phyloP scores from a whole-genome alignment of 805 yeast genomes.

The Yamadazyma olivae region DNA sequence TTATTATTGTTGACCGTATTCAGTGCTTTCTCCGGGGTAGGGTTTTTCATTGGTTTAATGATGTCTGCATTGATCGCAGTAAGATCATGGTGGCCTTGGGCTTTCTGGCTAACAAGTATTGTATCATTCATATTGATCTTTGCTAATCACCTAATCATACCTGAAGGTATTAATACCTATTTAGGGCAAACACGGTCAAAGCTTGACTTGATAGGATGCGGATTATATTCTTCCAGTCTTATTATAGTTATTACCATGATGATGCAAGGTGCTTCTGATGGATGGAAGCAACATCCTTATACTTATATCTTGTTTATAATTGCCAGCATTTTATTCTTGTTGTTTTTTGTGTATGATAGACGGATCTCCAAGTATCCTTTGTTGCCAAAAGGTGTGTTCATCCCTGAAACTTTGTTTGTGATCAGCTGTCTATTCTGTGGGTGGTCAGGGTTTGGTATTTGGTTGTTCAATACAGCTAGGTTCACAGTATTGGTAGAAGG shows the following conservation, averaged over 20 bases:
- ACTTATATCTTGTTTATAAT: conserved; percentile 51
- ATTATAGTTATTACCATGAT: conserved; percentile 64
- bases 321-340: not conserved
- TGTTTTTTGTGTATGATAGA: conserved; percentile 49
- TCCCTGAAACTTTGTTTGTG: conserved; percentile 44
- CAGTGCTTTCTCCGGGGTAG: conserved; percentile 33
- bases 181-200: conserved; percentile 22
- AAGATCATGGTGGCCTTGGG: conserved; percentile 35
- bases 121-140: conserved; percentile 13
- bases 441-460: conserved; percentile 76
- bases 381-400: conserved; percentile 48
- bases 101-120: conserved; percentile 26
- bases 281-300: conserved; percentile 58
- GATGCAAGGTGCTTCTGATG: conserved; percentile 74
- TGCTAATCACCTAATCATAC: conserved; percentile 21
- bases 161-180: conserved; percentile 19
- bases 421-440: conserved; percentile 55
- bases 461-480: conserved; percentile 58
- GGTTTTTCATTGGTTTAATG: conserved; percentile 27
- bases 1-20: conserved; percentile 22
- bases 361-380: conserved; percentile 45
- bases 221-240: conserved; percentile 38
- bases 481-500: conserved; percentile 26
- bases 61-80: conserved; percentile 22
- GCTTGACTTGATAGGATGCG: not conserved